Base-by-base conservation (phyloP, 768 basidiomycete species). In the Trametes cinnabarina region DNA sequence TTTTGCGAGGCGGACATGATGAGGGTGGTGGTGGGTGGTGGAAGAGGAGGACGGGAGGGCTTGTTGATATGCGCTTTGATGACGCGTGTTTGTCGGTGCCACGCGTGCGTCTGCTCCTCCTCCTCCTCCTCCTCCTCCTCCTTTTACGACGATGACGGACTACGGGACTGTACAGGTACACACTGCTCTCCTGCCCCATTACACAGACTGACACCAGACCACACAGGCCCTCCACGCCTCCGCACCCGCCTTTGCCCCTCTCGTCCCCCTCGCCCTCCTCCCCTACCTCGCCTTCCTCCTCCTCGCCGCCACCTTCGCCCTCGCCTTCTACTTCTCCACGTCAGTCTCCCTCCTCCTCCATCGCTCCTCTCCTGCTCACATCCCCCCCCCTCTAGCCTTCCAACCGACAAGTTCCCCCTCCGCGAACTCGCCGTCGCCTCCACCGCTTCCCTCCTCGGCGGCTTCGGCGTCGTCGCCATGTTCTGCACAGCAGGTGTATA, bases 311-410 rank as follows among this genome's bases (percentile, higher is more conserved):
- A 93, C 93, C 1, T 95, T 97, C 68, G 82, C 68, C n/a, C 83
- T 95, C 40, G 82, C 88, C 0, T 96, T 96, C 78, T 93, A 94
- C 76, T 92, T 92, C 73, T 87, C 94, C 60, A 96, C 85, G 86
- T 90, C 69, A 60, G 85, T 51, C 47, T 52, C 42, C n/a, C 30
- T 57, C 30, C 17, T 15, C 32, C 20, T 35, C 26, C 34, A 57
- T 48, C 40, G n/a, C 12, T 55, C 50, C 32, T 54, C 43, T 12
- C 54, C 20, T 19, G 50, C 32, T 66, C 39, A 50, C 55, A 58
- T 28, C 41, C 43, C 32, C 35, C 23, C n/a, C 19, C 51, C n/a
- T 55, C 62, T 74, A 95, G 94, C 50, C 82, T 96, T 34, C 87
- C 90, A 62, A 92, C 88, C 77, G 77, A 81, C 66, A 80, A 79